Percentiles rank a stretch among this genome's conserved stretches.
These are phyloP conservation scores for Penicillium paxilli DNA, from an alignment of 495 filamentous ascomycete species.

Conservation along the genomic window DNA sequence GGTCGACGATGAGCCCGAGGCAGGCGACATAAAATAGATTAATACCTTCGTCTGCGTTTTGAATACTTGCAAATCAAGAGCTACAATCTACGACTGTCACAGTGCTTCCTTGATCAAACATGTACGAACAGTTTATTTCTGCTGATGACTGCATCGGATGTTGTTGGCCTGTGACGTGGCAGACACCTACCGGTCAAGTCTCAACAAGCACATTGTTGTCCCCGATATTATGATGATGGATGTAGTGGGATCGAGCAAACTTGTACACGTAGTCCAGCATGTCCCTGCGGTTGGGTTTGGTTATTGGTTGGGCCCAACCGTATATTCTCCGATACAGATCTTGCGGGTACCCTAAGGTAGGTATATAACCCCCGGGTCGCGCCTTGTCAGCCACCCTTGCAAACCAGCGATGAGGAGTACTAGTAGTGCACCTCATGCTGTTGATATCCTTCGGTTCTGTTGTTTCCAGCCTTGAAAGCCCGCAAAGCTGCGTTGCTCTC, in stretches of 20 bases:
- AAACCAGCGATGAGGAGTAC: no score
- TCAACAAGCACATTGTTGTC: slow-evolving; percentile 19
- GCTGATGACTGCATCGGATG: slow-evolving; percentile 27
- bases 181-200: slow-evolving; percentile 28
- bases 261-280: slow-evolving; percentile 35
- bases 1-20: slow-evolving; percentile 74
- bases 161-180: slow-evolving; percentile 42
- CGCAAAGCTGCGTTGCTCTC: no score
- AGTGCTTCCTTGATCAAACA: not conserved
- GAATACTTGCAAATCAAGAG: slow-evolving; percentile 29
- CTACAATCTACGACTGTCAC: slow-evolving; percentile 11
- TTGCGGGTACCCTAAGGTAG: not conserved
- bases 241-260: slow-evolving; percentile 15
- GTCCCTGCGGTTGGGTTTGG: not conserved
- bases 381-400: not conserved
- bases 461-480: no score
- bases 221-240: slow-evolving; percentile 22
- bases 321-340: slow-evolving; percentile 15
- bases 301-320: not conserved
- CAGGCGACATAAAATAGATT: slow-evolving; percentile 52
- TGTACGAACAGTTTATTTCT: not conserved
- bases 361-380: slow-evolving; percentile 14
- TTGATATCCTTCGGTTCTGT: no score
- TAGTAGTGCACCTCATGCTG: no score
- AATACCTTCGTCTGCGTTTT: slow-evolving; percentile 30